Conservation (phyloP, 495 filamentous ascomycete species). For the Penicillium chermesinum region DNA sequence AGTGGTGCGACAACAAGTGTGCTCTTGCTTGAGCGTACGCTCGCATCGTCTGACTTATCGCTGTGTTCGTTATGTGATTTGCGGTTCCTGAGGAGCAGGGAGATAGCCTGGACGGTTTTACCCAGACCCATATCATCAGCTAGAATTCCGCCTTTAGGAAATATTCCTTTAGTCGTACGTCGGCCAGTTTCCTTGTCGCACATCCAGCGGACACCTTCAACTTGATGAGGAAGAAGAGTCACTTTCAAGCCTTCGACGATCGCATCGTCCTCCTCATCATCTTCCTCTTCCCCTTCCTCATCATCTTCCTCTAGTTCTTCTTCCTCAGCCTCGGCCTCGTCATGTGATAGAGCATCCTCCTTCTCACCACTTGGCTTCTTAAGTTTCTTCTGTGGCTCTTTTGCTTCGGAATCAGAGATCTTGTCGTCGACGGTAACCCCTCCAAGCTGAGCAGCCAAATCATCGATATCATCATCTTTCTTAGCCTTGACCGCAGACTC, state of each 20-base stretch:
- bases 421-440: slow-evolving; percentile 48
- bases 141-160: slow-evolving; percentile 82
- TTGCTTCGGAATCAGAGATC: slow-evolving; percentile 18
- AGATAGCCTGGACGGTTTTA: slow-evolving; percentile 86
- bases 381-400: slow-evolving; percentile 31
- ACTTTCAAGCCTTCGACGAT: slow-evolving; percentile 80
- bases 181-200: slow-evolving; percentile 76
- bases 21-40: no score
- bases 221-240: slow-evolving; percentile 83
- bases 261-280: slow-evolving; percentile 66
- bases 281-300: slow-evolving; percentile 49
- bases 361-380: slow-evolving; percentile 22
- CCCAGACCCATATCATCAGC: slow-evolving; percentile 95
- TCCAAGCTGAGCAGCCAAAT: slow-evolving; percentile 55
- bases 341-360: slow-evolving; percentile 1
- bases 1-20: slow-evolving; percentile 94
- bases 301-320: slow-evolving; percentile 31
- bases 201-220: slow-evolving; percentile 93
- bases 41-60: slow-evolving; percentile 30
- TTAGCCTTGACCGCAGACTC: slow-evolving; percentile 16
- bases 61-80: slow-evolving; percentile 54
- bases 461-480: slow-evolving; percentile 39
- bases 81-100: slow-evolving; percentile 76
- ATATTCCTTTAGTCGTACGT: slow-evolving; percentile 65
- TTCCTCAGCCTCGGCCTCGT: slow-evolving; percentile 22